These are phyloP conservation scores for Poa annua DNA, from an alignment of 176 grass and related monocot genomes.

Conservation along the genomic window DNA sequence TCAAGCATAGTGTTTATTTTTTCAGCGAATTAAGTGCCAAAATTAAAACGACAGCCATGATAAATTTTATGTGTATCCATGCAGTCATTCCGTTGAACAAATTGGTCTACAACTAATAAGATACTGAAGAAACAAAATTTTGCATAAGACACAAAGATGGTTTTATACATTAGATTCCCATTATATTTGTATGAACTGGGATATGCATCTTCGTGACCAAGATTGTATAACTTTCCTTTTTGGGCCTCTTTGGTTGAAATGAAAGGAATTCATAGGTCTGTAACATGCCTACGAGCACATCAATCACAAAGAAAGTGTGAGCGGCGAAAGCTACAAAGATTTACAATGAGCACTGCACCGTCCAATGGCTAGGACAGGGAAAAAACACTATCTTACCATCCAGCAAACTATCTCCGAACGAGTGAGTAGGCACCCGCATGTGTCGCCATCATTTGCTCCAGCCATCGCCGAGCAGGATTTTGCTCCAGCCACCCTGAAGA, in stretches of 20 bases:
- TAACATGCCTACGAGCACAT: no score
- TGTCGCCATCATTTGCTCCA: no score
- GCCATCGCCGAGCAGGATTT: no score
- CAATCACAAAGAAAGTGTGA: no score
- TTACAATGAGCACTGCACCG: no score
- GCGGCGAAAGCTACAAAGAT: no score
- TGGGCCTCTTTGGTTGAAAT: neutral
- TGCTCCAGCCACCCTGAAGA: no score
- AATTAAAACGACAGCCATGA: neutral
- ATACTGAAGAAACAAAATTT: neutral
- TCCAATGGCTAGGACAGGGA: no score
- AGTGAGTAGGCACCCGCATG: no score
- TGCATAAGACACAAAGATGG: neutral
- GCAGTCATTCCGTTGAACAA: neutral
- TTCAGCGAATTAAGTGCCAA: neutral
- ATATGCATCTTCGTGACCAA: neutral
- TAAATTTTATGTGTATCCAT: no score
- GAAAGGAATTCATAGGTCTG: neutral
- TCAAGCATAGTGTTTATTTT: constrained; percentile 30
- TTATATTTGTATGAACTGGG: neutral
- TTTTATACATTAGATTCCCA: neutral
- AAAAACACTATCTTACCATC: no score
- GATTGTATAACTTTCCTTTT: neutral
- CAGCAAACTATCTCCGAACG: no score
- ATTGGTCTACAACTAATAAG: neutral